phyloP scores from a whole-genome alignment of 2,329 filamentous ascomycete genomes.

The Fusarium incarnatum region DNA sequence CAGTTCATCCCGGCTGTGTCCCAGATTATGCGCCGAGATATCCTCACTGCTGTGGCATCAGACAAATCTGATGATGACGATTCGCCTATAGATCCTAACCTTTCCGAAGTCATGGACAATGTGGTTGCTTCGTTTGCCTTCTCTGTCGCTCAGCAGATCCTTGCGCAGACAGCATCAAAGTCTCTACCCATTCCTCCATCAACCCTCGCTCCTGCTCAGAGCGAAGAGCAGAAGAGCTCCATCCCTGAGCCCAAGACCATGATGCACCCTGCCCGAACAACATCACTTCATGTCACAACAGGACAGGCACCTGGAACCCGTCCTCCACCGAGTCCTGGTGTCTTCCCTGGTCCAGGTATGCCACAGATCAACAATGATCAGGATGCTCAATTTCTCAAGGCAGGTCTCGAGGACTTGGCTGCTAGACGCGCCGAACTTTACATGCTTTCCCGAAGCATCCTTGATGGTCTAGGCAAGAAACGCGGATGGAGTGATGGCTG shows the following conservation, averaged over 20 bases:
- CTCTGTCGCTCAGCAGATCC: conserved; percentile 78
- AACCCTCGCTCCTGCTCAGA: conserved; percentile 59
- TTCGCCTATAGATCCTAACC: conserved; percentile 50
- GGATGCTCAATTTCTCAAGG: conserved; percentile 65
- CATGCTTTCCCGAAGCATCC: conserved; percentile 80
- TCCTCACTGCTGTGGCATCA: conserved; percentile 70
- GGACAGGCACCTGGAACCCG: conserved; percentile 51
- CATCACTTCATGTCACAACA: conserved; percentile 66
- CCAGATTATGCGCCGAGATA: conserved; percentile 81
- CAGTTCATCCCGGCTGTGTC: conserved; percentile 87
- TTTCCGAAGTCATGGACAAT: conserved; percentile 73
- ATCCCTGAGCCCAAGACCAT: conserved; percentile 77
- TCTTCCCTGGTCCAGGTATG: conserved; percentile 63
- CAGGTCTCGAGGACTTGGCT: conserved; percentile 83
- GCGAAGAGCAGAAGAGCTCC: conserved; percentile 69
- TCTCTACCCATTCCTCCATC: conserved; percentile 74
- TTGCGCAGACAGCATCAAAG: conserved; percentile 79
- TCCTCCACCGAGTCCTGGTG: conserved; percentile 61
- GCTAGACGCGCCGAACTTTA: conserved; percentile 86
- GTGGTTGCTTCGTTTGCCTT: conserved; percentile 83
- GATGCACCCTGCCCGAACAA: conserved; percentile 74
- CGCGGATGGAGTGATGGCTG: conserved; percentile 83
- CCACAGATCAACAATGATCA: conserved; percentile 56
- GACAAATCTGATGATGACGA: conserved; percentile 53
- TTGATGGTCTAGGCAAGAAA: conserved; percentile 78